Conservation (phyloP, 2,329 filamentous ascomycete species). For the Penicillium sp. region DNA sequence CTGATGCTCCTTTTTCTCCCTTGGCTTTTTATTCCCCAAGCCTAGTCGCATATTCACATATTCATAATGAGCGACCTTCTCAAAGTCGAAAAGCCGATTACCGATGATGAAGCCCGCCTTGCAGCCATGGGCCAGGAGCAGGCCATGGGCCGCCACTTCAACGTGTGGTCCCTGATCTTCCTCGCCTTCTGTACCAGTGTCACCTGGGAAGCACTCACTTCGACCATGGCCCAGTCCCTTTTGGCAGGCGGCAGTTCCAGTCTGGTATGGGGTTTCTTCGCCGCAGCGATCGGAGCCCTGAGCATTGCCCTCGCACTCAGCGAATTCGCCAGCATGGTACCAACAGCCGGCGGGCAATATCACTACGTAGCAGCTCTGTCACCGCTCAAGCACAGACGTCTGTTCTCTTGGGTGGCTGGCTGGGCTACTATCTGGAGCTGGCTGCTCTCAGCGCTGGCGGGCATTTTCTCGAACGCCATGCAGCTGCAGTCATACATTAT, state of each 20-base stretch:
- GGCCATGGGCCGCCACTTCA: neutral
- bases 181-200: neutral
- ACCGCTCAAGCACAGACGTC: neutral
- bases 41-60: too few relatives aligned
- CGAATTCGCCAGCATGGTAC: neutral
- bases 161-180: neutral
- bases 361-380: neutral
- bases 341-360: neutral
- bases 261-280: neutral
- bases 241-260: neutral
- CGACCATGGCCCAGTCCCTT: neutral
- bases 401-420: neutral
- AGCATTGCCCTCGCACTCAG: neutral
- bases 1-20: too few relatives aligned
- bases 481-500: neutral
- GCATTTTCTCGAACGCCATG: neutral
- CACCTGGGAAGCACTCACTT: neutral
- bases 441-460: neutral
- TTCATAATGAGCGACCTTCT: too few relatives aligned
- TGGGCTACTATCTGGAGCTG: neutral
- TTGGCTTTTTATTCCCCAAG: too few relatives aligned
- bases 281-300: neutral
- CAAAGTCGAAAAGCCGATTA: neutral
- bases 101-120: neutral
- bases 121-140: neutral